Conservation (phyloP, 75 land plant genomes). For the Pinus albicaulis region DNA sequence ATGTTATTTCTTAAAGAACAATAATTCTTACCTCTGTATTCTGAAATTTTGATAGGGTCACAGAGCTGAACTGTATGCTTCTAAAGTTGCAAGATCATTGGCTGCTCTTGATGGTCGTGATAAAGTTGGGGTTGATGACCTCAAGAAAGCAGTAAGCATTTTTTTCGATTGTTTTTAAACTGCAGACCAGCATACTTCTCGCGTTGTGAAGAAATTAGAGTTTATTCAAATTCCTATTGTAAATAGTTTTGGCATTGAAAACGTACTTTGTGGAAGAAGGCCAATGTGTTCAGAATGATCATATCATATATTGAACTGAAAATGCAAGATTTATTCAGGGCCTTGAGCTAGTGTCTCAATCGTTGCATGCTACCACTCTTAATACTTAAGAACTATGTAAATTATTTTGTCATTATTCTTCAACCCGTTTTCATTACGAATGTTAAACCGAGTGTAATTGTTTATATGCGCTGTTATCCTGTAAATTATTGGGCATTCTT, state of each 20-base stretch:
- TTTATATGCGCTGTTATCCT: no score
- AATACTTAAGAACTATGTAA: no score
- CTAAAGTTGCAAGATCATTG: conserved; percentile 87
- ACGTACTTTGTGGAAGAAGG: not conserved
- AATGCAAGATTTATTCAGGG: no score
- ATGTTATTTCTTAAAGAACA: not conserved
- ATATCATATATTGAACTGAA: no score
- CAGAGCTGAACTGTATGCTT: conserved; percentile 90
- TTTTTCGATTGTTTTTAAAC: not conserved
- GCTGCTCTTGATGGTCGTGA: conserved; percentile 98
- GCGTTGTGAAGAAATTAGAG: not conserved
- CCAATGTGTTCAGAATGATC: no score
- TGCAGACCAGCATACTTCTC: not conserved
- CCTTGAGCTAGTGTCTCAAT: no score
- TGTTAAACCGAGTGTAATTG: no score
- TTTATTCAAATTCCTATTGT: not conserved
- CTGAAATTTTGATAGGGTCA: conserved; percentile 65
- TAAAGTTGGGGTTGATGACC: conserved; percentile 87
- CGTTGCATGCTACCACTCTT: no score
- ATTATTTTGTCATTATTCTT: no score
- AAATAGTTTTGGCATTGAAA: not conserved
- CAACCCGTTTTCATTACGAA: no score
- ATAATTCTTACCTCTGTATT: not conserved
- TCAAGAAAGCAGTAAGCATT: conserved; percentile 87
- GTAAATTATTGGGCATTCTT: no score